phyloP scores from a whole-genome alignment of 2,329 filamentous ascomycete species.

The Eutypa lata region DNA sequence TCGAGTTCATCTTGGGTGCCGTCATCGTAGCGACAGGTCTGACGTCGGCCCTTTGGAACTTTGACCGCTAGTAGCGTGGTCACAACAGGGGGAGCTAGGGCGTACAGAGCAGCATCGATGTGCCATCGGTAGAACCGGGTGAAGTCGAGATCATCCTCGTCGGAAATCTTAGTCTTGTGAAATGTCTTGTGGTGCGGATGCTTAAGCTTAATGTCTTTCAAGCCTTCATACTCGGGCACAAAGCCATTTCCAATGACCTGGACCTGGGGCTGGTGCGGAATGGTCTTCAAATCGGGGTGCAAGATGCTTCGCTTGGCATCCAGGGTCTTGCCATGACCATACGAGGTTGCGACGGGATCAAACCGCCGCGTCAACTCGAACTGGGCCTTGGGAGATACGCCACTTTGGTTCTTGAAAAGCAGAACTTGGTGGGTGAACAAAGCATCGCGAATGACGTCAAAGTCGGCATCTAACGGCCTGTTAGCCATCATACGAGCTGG shows the following conservation, averaged over 20 bases:
- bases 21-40: slow-evolving; percentile 72
- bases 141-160: slow-evolving; percentile 44
- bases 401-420: slow-evolving; percentile 65
- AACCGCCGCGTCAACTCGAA: slow-evolving; percentile 72
- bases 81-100: slow-evolving; percentile 67
- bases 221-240: slow-evolving; percentile 66
- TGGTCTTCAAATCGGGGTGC: slow-evolving; percentile 76
- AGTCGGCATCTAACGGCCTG: slow-evolving; percentile 55
- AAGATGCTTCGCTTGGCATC: slow-evolving; percentile 63
- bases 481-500: slow-evolving; percentile 14
- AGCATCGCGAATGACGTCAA: slow-evolving; percentile 59
- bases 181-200: slow-evolving; percentile 79
- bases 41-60: slow-evolving; percentile 63
- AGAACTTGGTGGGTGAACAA: slow-evolving; percentile 68
- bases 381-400: slow-evolving; percentile 66
- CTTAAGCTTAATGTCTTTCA: slow-evolving; percentile 63
- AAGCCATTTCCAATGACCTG: slow-evolving; percentile 78
- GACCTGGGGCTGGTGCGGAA: slow-evolving; percentile 75
- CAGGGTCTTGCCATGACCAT: slow-evolving; percentile 74
- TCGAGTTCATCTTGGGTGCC: slow-evolving; percentile 62
- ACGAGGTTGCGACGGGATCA: slow-evolving; percentile 62
- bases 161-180: slow-evolving; percentile 62
- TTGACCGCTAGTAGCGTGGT: slow-evolving; percentile 72
- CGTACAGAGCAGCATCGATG: slow-evolving; percentile 73
- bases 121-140: slow-evolving; percentile 74